phyloP scores from a whole-genome alignment of 1,284 basidiomycete genomes.

The Macrocybe sp. region DNA sequence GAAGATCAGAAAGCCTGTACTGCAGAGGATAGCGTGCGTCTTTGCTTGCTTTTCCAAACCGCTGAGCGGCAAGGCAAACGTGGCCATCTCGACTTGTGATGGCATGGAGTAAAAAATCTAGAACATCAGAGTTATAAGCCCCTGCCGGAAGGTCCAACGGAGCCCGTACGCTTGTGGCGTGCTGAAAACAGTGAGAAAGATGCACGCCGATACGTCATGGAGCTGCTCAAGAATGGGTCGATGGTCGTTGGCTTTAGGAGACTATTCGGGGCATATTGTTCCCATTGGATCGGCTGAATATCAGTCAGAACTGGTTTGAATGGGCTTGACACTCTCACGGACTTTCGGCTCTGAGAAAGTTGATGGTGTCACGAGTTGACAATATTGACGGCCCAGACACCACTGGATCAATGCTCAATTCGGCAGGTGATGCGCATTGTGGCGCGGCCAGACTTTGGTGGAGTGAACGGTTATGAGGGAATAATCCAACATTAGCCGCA shows the following conservation, averaged over 20 bases:
- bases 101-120: neutral
- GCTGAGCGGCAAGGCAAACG: constrained; percentile 20
- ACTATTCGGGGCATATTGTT: neutral
- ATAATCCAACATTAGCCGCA: too few relatives aligned
- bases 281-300: constrained; percentile 1
- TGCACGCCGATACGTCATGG: neutral
- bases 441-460: too few relatives aligned
- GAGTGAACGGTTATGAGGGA: too few relatives aligned
- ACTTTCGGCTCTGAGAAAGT: neutral
- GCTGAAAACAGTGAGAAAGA: neutral
- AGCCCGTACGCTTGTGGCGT: neutral
- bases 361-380: neutral
- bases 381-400: too few relatives aligned
- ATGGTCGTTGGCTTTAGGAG: neutral
- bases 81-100: constrained; percentile 12
- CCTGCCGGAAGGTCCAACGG: neutral
- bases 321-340: neutral
- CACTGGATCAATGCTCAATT: too few relatives aligned
- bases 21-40: constrained; percentile 47
- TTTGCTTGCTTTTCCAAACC: constrained; percentile 28
- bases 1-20: constrained; percentile 50
- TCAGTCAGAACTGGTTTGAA: neutral
- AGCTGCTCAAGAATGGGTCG: neutral
- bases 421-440: too few relatives aligned
- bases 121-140: neutral